Evolutionary conservation across 495 filamentous ascomycete species (phyloP).

Genomic region (Cetradonia linearis): DNA sequence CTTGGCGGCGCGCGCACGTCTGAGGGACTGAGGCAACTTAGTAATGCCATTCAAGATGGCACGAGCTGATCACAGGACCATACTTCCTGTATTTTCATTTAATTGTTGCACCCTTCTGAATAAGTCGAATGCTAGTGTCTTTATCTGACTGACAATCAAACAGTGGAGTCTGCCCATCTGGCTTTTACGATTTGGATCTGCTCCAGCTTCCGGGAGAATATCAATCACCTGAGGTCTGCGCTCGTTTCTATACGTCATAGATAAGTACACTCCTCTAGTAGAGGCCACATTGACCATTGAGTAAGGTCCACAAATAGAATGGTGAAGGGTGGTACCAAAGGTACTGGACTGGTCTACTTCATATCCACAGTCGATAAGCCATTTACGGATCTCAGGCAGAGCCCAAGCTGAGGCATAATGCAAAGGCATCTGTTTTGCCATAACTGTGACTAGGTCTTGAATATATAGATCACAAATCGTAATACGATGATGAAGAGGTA

Average conservation of each 20-base stretch:
- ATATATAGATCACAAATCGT: too few relatives aligned
- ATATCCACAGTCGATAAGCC: background rate
- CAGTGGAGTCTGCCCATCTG: accelerated
- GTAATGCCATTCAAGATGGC: too few relatives aligned
- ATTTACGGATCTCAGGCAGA: background rate
- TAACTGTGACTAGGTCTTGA: too few relatives aligned
- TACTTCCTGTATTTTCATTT: too few relatives aligned
- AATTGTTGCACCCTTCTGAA: background rate
- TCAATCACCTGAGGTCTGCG: background rate
- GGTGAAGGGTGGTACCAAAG: background rate
- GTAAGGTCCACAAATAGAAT: background rate
- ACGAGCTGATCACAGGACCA: too few relatives aligned
- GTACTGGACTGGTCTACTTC: background rate
- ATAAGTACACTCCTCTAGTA: too few relatives aligned
- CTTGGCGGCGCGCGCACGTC: too few relatives aligned
- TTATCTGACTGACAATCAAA: accelerated
- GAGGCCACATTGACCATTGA: too few relatives aligned
- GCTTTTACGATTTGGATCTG: background rate
- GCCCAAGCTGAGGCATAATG: background rate
- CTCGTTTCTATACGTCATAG: too few relatives aligned
- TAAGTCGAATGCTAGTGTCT: background rate
- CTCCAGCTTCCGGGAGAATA: background rate
- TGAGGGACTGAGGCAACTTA: too few relatives aligned
- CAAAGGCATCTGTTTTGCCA: background rate
- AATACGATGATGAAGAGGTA: background rate